Base-by-base conservation (phyloP, 352 stramenopile species). In the Globisporangium echinulatum region DNA sequence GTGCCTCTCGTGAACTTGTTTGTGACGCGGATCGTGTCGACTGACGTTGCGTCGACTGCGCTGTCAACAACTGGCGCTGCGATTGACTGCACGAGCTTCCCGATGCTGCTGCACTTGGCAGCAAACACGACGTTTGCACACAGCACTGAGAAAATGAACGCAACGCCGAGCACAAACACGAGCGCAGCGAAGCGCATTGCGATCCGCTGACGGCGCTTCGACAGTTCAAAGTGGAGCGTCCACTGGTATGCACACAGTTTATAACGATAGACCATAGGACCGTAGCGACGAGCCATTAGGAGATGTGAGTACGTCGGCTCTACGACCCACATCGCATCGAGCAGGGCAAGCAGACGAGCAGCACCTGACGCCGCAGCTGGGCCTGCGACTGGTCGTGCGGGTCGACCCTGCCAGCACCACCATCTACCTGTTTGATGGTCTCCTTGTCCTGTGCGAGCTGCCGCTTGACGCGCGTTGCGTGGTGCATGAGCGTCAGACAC, bases 91-190 rank as follows among this genome's bases (percentile, higher is more conserved):
- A 85, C 61, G 5, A 71, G 61, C 59, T 74, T 85, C 55, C 77
- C 73, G 36, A 90, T 86, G 19, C 71, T 82, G 62, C 71, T 77
- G 67, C 82, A 89, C 59, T 92, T 87, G 11, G 77, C 71, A 10
- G 79, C 64, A 43, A 92, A 86, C 19, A 88, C 72, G 8, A 90
- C 76, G 52, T 82, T 92, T 42, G 77, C 66, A 49, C 69, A 74
- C 67, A 83, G 76, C 19, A 83, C 62, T 0, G 69, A 75, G 42
- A 82, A 68, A 40, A 92, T 77, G 49, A 90, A 77, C 14, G 69
- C 61, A 19, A 90, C 65, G 1, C 64, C 72, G 3, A 89, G 52
- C 9, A 80, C 48, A 48, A 82, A 74, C 4, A 86, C 36, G 19
- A 80, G 62, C 17, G 75, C 65, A 1, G 71, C 65, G 15, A 90